Evolutionary conservation across 805 yeast genomes (phyloP), one percentile per base, ranked within the genome.

Genomic region (Kodamaea neixiangensis): DNA sequence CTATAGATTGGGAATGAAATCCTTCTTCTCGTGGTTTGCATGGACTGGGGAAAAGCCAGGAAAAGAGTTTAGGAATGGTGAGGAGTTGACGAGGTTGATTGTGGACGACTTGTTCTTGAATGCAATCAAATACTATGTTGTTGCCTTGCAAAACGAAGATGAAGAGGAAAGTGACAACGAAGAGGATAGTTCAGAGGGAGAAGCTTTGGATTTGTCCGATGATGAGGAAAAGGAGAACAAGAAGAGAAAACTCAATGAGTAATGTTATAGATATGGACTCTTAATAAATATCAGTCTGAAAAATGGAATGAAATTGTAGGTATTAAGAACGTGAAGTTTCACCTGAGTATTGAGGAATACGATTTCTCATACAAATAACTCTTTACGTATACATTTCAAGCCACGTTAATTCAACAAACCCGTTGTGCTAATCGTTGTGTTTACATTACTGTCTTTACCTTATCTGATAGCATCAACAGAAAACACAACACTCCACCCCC

Each of bases 21-120:
- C 93, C 11, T 86, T 93, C 61, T 92, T 93, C 67, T 86, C 90
- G 5, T 92, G 92, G 85, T 92, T 91, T 63, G 73, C 75, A 44
- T 91, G 96, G 92, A 86, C 94, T 0, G 96, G 96, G 0, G 65
- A 69, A 33, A 85, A 84, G 55, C 86, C 89, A 1, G 87, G 89
- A 1, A 88, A 83, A 67, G 94, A 84, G 63, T 89, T 83, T 62
- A 79, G 91, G 54, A 77, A 79, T 50, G 97, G 96, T 19, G 93
- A 85, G 54, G 90, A 85, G 9, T 74, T 92, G 49, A 89, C 96
- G 0, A 73, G 82, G 47, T 68, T 88, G 39, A 72, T 93, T 11
- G 74, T 81, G 4, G 96, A 90, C 43, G 97, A 92, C 60, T 64
- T 93, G 40, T 92, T 81, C 63, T 96, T 97, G 11, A 84, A 85